phyloP scores from a whole-genome alignment of 768 basidiomycete species.

The Suillus alpinus region DNA sequence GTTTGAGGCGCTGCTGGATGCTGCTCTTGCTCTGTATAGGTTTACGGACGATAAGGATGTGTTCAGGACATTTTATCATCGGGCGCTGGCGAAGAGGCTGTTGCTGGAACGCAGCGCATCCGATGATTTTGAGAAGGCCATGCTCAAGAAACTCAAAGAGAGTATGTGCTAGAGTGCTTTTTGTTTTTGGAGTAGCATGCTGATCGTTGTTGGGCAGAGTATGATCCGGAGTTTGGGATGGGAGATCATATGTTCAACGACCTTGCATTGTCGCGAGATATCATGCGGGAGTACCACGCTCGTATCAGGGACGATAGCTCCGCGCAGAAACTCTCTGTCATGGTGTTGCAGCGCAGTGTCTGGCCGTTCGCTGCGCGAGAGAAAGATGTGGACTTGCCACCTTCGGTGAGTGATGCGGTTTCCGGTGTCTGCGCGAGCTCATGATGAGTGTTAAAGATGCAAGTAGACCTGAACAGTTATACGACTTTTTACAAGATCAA shows the following conservation, averaged over 20 bases:
- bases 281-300: constrained; percentile 62
- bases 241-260: constrained; percentile 97
- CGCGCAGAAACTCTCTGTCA: constrained; percentile 58
- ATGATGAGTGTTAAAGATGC: constrained; percentile 52
- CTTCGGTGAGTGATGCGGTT: constrained; percentile 36
- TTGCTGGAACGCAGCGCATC: constrained; percentile 83
- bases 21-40: constrained; percentile 71
- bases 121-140: constrained; percentile 80
- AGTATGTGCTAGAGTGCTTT: constrained; percentile 43
- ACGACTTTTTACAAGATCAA: constrained; percentile 71
- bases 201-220: constrained; percentile 48
- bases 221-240: constrained; percentile 93
- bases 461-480: constrained; percentile 62
- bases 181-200: constrained; percentile 15
- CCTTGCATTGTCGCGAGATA: constrained; percentile 71
- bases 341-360: constrained; percentile 83
- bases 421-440: constrained; percentile 4
- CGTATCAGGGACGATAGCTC: constrained; percentile 37
- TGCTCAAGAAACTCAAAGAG: constrained; percentile 84
- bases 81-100: constrained; percentile 82
- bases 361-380: constrained; percentile 77
- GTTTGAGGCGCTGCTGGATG: constrained; percentile 63
- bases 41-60: constrained; percentile 93
- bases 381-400: constrained; percentile 51
- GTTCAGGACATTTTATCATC: constrained; percentile 90